A percentile compares a stretch with the other conserved stretches of the same genome.
Conservation (phyloP, 495 filamentous ascomycete species). For the Neurospora tetraspora region DNA sequence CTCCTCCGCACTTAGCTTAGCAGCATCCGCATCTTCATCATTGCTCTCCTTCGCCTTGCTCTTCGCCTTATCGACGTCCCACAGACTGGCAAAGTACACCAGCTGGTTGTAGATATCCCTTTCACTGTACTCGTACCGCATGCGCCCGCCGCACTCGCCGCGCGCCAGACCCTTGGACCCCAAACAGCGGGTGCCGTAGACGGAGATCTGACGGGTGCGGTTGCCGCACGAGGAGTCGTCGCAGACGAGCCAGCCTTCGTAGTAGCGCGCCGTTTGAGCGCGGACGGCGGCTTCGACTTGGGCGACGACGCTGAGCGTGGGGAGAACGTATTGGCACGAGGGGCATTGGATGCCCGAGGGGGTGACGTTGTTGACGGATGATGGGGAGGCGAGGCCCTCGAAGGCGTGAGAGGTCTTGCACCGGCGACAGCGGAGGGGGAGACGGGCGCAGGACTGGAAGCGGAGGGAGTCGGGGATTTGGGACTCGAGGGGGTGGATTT, state of each 20-base stretch:
- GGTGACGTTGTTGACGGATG: conserved; percentile 48
- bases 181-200: conserved; percentile 83
- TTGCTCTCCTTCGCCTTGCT: conserved; percentile 29
- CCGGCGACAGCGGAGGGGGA: conserved; percentile 67
- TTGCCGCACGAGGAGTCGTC: conserved; percentile 79
- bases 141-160: conserved; percentile 68
- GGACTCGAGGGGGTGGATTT: conserved; percentile 82
- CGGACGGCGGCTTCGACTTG: conserved; percentile 83
- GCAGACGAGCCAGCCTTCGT: conserved; percentile 84
- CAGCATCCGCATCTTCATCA: conserved; percentile 17
- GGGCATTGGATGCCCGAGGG: conserved; percentile 68
- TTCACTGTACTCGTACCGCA: conserved; percentile 83
- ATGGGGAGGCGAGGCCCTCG: conserved; percentile 50
- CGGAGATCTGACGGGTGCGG: conserved; percentile 82
- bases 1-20: conserved; percentile 26
- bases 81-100: conserved; percentile 74
- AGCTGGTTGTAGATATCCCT: conserved; percentile 90
- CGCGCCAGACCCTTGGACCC: conserved; percentile 72
- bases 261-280: conserved; percentile 68
- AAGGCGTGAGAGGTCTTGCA: conserved; percentile 67
- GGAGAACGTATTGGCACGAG: conserved; percentile 46
- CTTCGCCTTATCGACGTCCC: conserved; percentile 80
- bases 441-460: conserved; percentile 67
- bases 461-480: conserved; percentile 82
- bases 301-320: conserved; percentile 64